Conservation (phyloP, 1,284 basidiomycete species). For the Pulchroboletus neoregius region DNA sequence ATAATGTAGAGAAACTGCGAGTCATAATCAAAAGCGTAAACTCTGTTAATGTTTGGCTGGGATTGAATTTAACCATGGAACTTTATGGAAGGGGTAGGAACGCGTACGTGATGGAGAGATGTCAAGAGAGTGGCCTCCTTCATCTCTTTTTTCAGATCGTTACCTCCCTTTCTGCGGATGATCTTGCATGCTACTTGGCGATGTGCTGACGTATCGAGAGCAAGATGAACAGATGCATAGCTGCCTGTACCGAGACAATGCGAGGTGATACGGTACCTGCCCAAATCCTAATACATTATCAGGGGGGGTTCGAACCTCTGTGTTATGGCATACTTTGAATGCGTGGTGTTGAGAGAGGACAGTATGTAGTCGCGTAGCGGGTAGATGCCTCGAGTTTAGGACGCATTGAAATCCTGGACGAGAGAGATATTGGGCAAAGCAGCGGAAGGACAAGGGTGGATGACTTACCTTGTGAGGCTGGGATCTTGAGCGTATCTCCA, state of each 20-base stretch:
- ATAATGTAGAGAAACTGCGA: constrained; percentile 76
- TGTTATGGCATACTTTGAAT: constrained; percentile 43
- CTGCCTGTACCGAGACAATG: constrained; percentile 75
- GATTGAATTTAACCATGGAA: background rate
- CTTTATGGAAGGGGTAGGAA: background rate
- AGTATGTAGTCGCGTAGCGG: constrained; percentile 50
- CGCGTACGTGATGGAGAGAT: constrained; percentile 62
- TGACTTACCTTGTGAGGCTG: constrained; percentile 52
- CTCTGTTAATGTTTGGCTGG: constrained; percentile 78
- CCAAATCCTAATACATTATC: constrained; percentile 43
- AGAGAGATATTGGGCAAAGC: background rate
- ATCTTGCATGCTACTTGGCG: constrained; percentile 83
- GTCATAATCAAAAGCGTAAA: constrained; percentile 65
- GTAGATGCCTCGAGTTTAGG: constrained; percentile 50
- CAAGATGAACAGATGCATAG: constrained; percentile 79
- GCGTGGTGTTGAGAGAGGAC: constrained; percentile 51
- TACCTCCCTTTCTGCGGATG: constrained; percentile 56
- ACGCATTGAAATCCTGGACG: constrained; percentile 63
- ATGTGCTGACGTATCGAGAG: constrained; percentile 55
- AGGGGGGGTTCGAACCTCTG: constrained; percentile 3
- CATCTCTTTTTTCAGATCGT: constrained; percentile 59
- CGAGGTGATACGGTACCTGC: constrained; percentile 63
- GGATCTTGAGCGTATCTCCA: constrained; percentile 65
- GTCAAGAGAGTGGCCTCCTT: constrained; percentile 74
- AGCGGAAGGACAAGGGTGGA: constrained; percentile 6